These are phyloP conservation scores for Pythium apleroticum DNA, from an alignment of 352 stramenopile species.

Conservation along the genomic window DNA sequence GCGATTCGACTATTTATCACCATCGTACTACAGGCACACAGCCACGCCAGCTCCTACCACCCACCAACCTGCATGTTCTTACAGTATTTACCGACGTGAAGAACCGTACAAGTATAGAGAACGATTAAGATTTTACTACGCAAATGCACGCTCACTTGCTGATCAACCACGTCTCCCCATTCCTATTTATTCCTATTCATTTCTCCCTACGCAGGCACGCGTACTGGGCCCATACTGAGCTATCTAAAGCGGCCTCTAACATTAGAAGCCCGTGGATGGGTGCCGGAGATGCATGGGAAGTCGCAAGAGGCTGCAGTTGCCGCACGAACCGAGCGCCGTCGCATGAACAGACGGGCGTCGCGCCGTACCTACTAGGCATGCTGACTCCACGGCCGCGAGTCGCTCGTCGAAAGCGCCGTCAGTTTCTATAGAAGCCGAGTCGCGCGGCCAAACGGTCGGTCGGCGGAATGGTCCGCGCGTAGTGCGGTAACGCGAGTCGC, in stretches of 20 bases:
- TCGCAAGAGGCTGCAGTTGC: background rate
- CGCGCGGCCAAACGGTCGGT: background rate
- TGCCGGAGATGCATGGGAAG: background rate
- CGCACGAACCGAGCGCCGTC: background rate
- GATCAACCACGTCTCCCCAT: background rate
- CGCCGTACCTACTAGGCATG: background rate
- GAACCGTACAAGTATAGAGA: constrained; percentile 3
- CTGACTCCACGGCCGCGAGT: background rate
- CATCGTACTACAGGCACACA: constrained; percentile 1
- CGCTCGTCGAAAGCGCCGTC: background rate
- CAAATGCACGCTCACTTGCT: constrained; percentile 3
- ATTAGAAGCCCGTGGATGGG: too few relatives aligned
- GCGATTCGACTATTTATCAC: constrained; percentile 20
- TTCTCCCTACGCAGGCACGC: too few relatives aligned
- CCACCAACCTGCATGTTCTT: background rate
- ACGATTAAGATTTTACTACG: background rate
- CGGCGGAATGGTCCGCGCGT: background rate
- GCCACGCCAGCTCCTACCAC: background rate
- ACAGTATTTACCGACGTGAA: constrained; percentile 2
- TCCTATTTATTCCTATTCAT: background rate
- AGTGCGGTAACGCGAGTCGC: background rate
- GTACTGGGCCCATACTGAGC: too few relatives aligned
- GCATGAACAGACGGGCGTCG: background rate
- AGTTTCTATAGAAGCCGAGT: background rate
- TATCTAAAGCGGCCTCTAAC: too few relatives aligned